phyloP scores from a whole-genome alignment of 495 filamentous ascomycete genomes.

The Podospora sp. region DNA sequence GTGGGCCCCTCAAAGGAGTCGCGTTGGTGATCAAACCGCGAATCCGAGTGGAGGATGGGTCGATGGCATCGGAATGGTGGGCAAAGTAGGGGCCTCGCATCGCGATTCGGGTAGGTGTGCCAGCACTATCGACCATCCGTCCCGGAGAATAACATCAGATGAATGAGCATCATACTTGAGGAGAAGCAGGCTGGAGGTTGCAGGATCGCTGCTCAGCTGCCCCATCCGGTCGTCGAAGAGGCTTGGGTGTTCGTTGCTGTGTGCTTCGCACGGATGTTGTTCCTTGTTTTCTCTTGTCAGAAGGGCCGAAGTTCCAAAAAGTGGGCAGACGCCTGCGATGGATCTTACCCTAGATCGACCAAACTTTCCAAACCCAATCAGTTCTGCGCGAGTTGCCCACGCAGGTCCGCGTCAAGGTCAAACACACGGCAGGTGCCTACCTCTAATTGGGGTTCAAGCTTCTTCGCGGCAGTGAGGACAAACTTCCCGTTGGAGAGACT shows the following conservation, averaged over 20 bases:
- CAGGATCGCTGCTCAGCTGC: neutral
- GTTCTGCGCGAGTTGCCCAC: too few relatives aligned
- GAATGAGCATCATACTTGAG: constrained; percentile 1
- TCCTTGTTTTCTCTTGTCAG: constrained; percentile 1
- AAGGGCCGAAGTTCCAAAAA: neutral
- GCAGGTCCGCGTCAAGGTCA: neutral
- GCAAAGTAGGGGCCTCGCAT: neutral
- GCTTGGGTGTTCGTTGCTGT: neutral
- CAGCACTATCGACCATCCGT: neutral
- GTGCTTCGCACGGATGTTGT: constrained; percentile 6
- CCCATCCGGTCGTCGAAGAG: neutral
- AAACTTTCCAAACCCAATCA: neutral
- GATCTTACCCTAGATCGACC: neutral
- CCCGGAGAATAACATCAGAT: constrained; percentile 13
- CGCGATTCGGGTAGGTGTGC: neutral
- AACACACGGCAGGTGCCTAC: neutral
- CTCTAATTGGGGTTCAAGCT: neutral
- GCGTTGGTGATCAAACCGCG: constrained; percentile 20
- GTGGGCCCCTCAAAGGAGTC: constrained; percentile 8
- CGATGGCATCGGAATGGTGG: constrained; percentile 4
- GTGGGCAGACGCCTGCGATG: neutral
- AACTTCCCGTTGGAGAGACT: neutral
- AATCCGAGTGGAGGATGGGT: constrained; percentile 8
- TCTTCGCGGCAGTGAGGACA: neutral
- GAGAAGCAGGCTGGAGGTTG: neutral